Conservation (phyloP, 1,284 basidiomycete genomes). For the Lentinus polychrous region DNA sequence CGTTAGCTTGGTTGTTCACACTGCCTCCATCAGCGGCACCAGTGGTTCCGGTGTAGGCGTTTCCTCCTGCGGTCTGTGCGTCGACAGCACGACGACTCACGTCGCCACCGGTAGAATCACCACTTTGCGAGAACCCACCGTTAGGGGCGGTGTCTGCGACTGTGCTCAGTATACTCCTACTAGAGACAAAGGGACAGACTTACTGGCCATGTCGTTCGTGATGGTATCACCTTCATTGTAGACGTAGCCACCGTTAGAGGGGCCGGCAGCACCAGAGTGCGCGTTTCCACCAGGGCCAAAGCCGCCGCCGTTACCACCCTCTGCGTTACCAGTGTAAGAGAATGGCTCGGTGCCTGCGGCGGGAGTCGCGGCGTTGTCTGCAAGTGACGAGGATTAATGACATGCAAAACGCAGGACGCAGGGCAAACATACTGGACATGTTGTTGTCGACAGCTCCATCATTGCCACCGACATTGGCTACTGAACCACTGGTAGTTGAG, state of each 20-base stretch:
- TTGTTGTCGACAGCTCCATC: constrained; percentile 11
- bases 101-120: constrained; percentile 19
- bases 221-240: constrained; percentile 12
- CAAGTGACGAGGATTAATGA: neutral
- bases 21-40: constrained; percentile 12
- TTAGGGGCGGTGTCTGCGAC: constrained; percentile 16
- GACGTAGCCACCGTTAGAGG: constrained; percentile 18
- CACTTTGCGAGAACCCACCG: constrained; percentile 22
- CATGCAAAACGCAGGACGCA: neutral
- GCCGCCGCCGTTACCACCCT: constrained; percentile 16
- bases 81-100: constrained; percentile 9
- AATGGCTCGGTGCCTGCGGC: constrained; percentile 7
- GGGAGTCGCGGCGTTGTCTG: constrained; percentile 13
- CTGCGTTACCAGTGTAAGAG: constrained; percentile 19
- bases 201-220: constrained; percentile 15
- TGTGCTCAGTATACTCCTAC: neutral
- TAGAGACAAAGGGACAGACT: constrained; percentile 2
- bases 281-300: constrained; percentile 21
- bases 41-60: constrained; percentile 12
- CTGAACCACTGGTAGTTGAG: constrained; percentile 17
- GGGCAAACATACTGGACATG: constrained; percentile 15
- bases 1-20: constrained; percentile 12
- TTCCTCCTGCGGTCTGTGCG: constrained; percentile 13
- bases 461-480: constrained; percentile 12
- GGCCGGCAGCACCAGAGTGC: constrained; percentile 16